phyloP scores from a whole-genome alignment of 2,329 filamentous ascomycete genomes.

The Lasiodiplodia sp. region DNA sequence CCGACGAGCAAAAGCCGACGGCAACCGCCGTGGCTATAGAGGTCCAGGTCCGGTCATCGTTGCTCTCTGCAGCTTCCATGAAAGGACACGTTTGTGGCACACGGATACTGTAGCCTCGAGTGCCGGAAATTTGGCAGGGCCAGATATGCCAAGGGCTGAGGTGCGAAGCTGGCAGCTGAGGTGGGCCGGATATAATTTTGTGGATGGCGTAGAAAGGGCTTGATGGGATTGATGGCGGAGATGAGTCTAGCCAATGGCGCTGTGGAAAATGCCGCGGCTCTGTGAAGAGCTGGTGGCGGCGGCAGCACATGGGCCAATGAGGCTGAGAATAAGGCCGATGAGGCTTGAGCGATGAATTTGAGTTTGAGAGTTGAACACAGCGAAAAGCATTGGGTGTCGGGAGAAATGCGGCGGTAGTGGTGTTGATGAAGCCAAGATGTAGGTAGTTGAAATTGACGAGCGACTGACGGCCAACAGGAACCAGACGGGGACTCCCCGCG shows the following conservation, averaged over 20 bases:
- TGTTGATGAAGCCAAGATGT: neutral
- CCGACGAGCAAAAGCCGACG: neutral
- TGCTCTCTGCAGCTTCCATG: neutral
- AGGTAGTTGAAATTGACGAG: neutral
- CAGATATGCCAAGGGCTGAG: neutral
- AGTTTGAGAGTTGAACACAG: neutral
- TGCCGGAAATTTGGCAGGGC: neutral
- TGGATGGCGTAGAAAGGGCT: neutral
- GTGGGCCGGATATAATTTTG: neutral
- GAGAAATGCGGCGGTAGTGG: neutral
- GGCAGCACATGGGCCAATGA: neutral
- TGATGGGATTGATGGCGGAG: conserved; percentile 11
- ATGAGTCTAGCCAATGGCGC: conserved; percentile 6
- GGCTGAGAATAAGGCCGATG: conserved; percentile 4
- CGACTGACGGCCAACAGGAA: neutral
- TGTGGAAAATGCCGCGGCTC: neutral
- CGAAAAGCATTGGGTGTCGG: neutral
- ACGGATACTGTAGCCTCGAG: neutral
- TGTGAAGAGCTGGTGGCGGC: neutral
- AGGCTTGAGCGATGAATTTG: neutral
- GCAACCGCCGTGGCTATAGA: neutral
- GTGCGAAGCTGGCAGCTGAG: neutral
- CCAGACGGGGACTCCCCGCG: conserved; percentile 3
- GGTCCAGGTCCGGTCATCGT: neutral
- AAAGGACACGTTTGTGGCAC: neutral